Evolutionary conservation across 2,329 filamentous ascomycete genomes (phyloP).

Genomic region (Botryotinia convoluta): DNA sequence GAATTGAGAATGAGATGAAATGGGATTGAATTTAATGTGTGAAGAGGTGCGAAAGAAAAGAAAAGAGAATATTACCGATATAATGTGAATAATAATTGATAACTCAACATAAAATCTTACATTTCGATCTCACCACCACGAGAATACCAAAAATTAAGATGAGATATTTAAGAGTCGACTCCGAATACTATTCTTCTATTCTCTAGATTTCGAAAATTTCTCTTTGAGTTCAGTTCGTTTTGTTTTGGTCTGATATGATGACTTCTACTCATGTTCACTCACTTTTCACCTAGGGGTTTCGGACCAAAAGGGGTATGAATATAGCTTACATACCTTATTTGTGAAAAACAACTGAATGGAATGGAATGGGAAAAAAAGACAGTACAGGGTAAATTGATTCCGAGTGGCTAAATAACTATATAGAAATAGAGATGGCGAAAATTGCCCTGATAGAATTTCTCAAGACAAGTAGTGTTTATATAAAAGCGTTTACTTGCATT

Average conservation of each 20-base stretch:
- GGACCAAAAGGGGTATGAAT: not conserved
- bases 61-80: not conserved
- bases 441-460: not conserved
- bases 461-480: not conserved
- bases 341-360: not conserved
- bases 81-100: not conserved
- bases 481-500: not conserved
- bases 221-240: not conserved
- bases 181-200: not conserved
- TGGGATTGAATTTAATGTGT: not conserved
- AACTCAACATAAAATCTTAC: no score
- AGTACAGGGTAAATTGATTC: not conserved
- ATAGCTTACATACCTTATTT: not conserved
- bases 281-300: not conserved
- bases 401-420: not conserved
- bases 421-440: not conserved
- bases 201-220: not conserved
- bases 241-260: not conserved
- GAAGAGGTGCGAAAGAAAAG: not conserved
- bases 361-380: not conserved
- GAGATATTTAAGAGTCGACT: fast-evolving
- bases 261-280: not conserved
- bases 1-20: not conserved
- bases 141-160: not conserved
- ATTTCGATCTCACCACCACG: not conserved